Base-by-base conservation (phyloP, 371 early-diverging fungal genomes). In the Mucor piriformis region DNA sequence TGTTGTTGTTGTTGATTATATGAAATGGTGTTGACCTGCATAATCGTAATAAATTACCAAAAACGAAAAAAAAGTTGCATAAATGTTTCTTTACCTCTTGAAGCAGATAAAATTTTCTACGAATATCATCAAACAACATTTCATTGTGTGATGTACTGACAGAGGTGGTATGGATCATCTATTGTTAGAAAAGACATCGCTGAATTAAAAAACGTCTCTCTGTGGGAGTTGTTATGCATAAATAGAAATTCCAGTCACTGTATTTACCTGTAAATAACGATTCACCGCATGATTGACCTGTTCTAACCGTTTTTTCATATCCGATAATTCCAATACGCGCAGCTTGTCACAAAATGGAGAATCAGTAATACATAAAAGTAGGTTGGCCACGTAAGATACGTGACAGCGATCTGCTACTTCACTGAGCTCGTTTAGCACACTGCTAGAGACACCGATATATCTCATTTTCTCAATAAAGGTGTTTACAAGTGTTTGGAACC, bases 41-140 rank as follows among this genome's bases (percentile, higher is more conserved):
- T 42, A 29, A 29, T 29, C n/a, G 18, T 20, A 42, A 18, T 18
- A 42, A 42, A 42, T 18, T 18, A 42, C n/a, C 16, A 34, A 34
- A 34, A 11, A 34, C 8, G 15, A 15, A 42, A 7, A 18, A 18
- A 4, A 6, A n/a, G 6, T 18, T 42, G 42, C 42, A 42, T 42
- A 42, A 42, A 29, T 0, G 8, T 42, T 18, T 42, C 1, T 33
- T 11, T 67, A 87, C 88, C 83, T 91, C 90, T 59, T 92, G 88
- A 3, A 90, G 77, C 37, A 93, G 73, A 62, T 90, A 88, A 62
- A 86, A 90, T 61, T 90, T 91, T 52, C 91, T 79, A 47, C 92
- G 90, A 69, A 88, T 87, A 66, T 87, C 81, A 51, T 87, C 89
- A 20, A 67, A 63, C 15, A 40, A 6, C 54, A 51, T 38, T 38